A percentile compares a stretch with the other conserved stretches of the same genome.
Evolutionary conservation across 2,329 filamentous ascomycete genomes (phyloP).

Genomic region (Arthrobotrys iridis): DNA sequence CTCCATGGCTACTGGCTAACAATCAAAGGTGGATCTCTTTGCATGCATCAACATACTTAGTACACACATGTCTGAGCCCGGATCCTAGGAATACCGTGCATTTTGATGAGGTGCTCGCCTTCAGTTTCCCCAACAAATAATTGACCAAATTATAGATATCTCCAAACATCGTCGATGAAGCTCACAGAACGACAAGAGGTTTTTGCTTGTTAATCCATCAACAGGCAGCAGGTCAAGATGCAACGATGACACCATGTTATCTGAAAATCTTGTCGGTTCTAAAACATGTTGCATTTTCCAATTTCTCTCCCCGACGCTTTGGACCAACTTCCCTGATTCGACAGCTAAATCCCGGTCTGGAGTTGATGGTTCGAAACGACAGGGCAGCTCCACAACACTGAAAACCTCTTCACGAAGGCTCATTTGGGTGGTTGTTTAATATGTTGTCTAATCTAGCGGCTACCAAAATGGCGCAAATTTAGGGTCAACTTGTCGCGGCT

Average conservation of each 20-base stretch:
- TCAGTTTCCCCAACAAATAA: conserved; percentile 52
- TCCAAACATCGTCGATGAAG: conserved; percentile 20
- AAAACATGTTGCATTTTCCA: conserved; percentile 11
- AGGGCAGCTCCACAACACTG: conserved; percentile 52
- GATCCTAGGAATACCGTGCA: conserved; percentile 34
- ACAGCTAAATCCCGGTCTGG: conserved; percentile 6
- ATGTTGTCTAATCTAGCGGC: conserved; percentile 35
- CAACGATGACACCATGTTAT: conserved; percentile 52
- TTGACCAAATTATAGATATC: conserved; percentile 23
- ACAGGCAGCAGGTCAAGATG: conserved; percentile 27
- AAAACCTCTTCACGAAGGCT: conserved; percentile 24
- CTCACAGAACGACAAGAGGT: not conserved
- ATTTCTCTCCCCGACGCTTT: conserved; percentile 9
- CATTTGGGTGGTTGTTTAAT: conserved; percentile 18
- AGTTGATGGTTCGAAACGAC: conserved; percentile 29
- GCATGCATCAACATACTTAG: conserved; percentile 36
- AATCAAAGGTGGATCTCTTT: conserved; percentile 32
- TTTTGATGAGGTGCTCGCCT: conserved; percentile 51
- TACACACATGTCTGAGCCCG: conserved; percentile 27
- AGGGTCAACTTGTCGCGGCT: conserved; percentile 32
- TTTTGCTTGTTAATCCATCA: conserved; percentile 15
- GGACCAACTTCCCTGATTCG: conserved; percentile 28
- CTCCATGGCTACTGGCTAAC: conserved; percentile 11
- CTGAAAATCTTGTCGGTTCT: conserved; percentile 42
- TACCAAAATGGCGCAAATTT: conserved; percentile 54